Evolutionary conservation across 2,329 filamentous ascomycete species (phyloP).

Genomic region (Fusarium sp.): DNA sequence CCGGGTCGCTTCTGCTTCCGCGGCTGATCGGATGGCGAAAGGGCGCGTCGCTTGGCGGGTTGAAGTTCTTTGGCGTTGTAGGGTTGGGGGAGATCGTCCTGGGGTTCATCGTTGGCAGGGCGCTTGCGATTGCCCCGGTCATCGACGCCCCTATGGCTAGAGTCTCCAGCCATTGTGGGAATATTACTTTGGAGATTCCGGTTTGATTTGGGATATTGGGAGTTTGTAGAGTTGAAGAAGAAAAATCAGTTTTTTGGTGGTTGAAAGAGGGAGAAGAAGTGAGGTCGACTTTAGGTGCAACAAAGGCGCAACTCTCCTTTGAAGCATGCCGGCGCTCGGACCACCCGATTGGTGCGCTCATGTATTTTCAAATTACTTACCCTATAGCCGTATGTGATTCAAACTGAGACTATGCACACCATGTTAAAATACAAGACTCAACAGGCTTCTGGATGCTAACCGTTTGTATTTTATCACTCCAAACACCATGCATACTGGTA

Average conservation of each 20-base stretch:
- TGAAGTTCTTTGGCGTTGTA: slow-evolving; percentile 70
- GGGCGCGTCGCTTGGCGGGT: slow-evolving; percentile 67
- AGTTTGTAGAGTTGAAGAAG: slow-evolving; percentile 1
- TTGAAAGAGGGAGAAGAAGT: slow-evolving; percentile 5
- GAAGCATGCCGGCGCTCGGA: slow-evolving; percentile 21
- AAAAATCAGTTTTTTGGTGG: not conserved
- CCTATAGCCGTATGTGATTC: no score
- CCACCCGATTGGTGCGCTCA: slow-evolving; percentile 4
- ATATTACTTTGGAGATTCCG: not conserved
- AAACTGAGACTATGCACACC: no score
- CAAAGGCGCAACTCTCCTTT: not conserved
- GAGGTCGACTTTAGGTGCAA: slow-evolving; percentile 8
- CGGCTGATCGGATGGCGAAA: slow-evolving; percentile 65
- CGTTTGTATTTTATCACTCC: no score
- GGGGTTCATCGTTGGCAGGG: slow-evolving; percentile 47
- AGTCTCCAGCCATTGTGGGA: slow-evolving; percentile 29
- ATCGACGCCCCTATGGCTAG: slow-evolving; percentile 18
- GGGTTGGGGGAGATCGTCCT: slow-evolving; percentile 65
- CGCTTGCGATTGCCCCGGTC: slow-evolving; percentile 45
- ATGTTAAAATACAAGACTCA: no score
- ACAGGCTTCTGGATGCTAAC: no score
- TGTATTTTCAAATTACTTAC: not conserved
- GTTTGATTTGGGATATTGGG: not conserved
- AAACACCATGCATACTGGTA: no score
- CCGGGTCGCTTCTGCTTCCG: slow-evolving; percentile 77